phyloP scores from a whole-genome alignment of 177 flowering plant genomes.

The Telopea speciosissima region DNA sequence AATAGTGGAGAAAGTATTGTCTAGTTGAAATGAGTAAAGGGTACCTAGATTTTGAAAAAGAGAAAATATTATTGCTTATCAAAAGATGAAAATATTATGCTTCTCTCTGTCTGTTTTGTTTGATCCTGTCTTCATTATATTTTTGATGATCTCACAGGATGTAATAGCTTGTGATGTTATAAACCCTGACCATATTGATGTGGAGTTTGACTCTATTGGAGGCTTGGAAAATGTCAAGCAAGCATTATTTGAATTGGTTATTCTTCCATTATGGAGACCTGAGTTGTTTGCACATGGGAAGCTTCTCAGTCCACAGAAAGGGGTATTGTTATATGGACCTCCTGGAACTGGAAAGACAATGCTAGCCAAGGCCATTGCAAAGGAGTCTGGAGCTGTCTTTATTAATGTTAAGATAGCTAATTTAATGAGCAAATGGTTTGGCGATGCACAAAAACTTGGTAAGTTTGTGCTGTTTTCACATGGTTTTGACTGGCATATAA shows the following conservation, averaged over 20 bases:
- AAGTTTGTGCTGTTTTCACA: no score
- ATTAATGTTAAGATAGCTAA: constrained; percentile 76
- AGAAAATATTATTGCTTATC: no score
- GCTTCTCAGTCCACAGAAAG: constrained; percentile 83
- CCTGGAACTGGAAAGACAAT: constrained; percentile 96
- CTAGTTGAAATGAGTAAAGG: no score
- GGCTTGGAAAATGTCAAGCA: constrained; percentile 73
- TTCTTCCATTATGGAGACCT: constrained; percentile 23
- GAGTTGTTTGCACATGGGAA: constrained; percentile 26
- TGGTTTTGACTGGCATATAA: no score
- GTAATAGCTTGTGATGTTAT: constrained; percentile 90
- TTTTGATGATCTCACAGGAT: constrained; percentile 42
- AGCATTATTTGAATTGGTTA: constrained; percentile 64
- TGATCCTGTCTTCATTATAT: not conserved
- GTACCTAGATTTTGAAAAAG: no score
- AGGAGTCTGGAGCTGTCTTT: constrained; percentile 86
- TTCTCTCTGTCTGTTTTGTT: not conserved
- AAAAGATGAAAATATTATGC: no score
- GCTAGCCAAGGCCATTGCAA: constrained; percentile 95
- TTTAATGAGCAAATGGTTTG: constrained; percentile 96
- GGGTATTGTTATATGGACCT: constrained; percentile 80
- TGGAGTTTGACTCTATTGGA: constrained; percentile 74
- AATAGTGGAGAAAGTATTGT: no score
- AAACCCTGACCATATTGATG: constrained; percentile 79
- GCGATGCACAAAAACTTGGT: constrained; percentile 79